These are phyloP conservation scores for Chenopodium album DNA, from an alignment of 148 eudicot species.

Conservation along the genomic window DNA sequence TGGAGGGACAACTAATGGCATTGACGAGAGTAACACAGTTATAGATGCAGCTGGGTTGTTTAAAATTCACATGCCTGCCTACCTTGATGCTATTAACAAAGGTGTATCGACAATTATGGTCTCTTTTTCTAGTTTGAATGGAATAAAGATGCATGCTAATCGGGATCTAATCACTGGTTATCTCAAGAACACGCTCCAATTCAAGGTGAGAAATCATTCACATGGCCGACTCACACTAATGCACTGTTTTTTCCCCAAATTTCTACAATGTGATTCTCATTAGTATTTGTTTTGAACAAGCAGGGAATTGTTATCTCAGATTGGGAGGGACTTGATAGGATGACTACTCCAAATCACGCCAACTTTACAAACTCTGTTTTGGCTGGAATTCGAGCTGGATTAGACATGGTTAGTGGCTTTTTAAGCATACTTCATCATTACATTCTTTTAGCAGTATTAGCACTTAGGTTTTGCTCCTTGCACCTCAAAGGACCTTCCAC, in stretches of 20 bases:
- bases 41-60: slow-evolving; percentile 28
- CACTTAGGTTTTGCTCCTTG: neutral
- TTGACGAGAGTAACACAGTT: slow-evolving; percentile 31
- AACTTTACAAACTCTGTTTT: slow-evolving; percentile 37
- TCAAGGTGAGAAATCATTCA: slow-evolving; percentile 20
- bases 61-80: slow-evolving; percentile 41
- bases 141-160: slow-evolving; percentile 37
- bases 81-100: slow-evolving; percentile 32
- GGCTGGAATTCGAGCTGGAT: slow-evolving; percentile 29
- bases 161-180: slow-evolving; percentile 25
- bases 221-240: neutral
- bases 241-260: neutral
- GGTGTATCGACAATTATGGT: slow-evolving; percentile 37
- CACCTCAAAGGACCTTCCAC: neutral
- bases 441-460: neutral
- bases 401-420: slow-evolving; percentile 34
- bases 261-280: neutral
- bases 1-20: slow-evolving; percentile 33
- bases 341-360: slow-evolving; percentile 33
- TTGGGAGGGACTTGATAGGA: slow-evolving; percentile 35
- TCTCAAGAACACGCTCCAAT: slow-evolving; percentile 39
- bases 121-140: slow-evolving; percentile 38
- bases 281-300: neutral
- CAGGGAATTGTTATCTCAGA: slow-evolving; percentile 34
- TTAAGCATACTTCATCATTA: neutral